Percentiles rank a stretch among this genome's conserved stretches.
Conservation (phyloP, 805 yeast species). For the Hanseniaspora singularis region DNA sequence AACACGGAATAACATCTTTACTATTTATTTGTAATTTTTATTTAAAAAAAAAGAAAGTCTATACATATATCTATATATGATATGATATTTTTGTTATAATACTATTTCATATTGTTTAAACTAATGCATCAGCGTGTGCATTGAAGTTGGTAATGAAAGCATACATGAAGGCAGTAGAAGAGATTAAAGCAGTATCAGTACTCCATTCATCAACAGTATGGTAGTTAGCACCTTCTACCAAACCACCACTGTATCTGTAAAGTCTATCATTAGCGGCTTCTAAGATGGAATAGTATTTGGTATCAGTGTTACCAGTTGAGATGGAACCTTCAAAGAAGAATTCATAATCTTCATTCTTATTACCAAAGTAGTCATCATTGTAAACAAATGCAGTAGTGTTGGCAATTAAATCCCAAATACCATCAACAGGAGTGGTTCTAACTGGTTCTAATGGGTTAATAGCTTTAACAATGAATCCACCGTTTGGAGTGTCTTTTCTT, state of each 20-base stretch:
- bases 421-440: slow-evolving; percentile 38
- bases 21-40: no score
- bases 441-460: slow-evolving; percentile 36
- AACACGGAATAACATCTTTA: no score
- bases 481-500: slow-evolving; percentile 15
- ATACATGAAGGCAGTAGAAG: slow-evolving; percentile 18
- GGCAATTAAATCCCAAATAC: slow-evolving; percentile 42
- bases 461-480: slow-evolving; percentile 24
- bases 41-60: background rate
- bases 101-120: no score
- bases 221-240: slow-evolving; percentile 10
- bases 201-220: slow-evolving; percentile 19
- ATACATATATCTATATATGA: no score
- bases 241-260: slow-evolving; percentile 18
- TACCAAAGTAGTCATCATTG: slow-evolving; percentile 35
- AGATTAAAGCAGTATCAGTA: slow-evolving; percentile 15
- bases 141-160: slow-evolving; percentile 18
- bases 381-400: slow-evolving; percentile 47
- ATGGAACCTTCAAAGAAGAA: slow-evolving; percentile 17
- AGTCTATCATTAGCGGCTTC: slow-evolving; percentile 17
- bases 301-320: slow-evolving; percentile 19
- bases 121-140: slow-evolving; percentile 12
- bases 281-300: slow-evolving; percentile 16
- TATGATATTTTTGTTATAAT: no score
- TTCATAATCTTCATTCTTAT: background rate